Evolutionary conservation across 176 grass and related monocot genomes (phyloP).

Genomic region (Tillandsia fasciculata): DNA sequence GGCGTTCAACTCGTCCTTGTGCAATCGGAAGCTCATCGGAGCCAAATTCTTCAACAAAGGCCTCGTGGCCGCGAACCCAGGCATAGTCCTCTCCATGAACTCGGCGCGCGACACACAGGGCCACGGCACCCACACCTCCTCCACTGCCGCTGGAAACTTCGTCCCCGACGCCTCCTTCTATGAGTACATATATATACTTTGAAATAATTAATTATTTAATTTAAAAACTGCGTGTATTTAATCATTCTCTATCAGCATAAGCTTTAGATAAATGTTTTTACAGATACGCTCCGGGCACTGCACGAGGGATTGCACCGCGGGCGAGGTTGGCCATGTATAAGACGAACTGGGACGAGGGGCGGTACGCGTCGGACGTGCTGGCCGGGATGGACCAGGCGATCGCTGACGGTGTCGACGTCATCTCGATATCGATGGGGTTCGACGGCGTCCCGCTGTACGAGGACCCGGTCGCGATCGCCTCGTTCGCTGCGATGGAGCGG

Average conservation of each 20-base stretch:
- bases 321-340: slow-evolving; percentile 79
- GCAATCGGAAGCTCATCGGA: slow-evolving; percentile 80
- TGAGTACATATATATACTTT: slow-evolving; percentile 17
- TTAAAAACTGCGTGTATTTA: neutral
- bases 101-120: slow-evolving; percentile 57
- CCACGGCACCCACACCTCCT: slow-evolving; percentile 88
- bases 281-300: slow-evolving; percentile 34
- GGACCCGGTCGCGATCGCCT: slow-evolving; percentile 58
- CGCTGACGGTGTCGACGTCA: slow-evolving; percentile 62
- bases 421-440: slow-evolving; percentile 57
- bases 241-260: neutral
- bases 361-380: slow-evolving; percentile 45
- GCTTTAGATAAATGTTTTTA: neutral
- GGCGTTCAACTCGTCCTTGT: slow-evolving; percentile 39
- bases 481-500: slow-evolving; percentile 54
- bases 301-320: slow-evolving; percentile 55
- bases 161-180: slow-evolving; percentile 37
- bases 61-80: slow-evolving; percentile 13
- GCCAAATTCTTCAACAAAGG: slow-evolving; percentile 69
- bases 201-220: neutral
- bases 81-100: slow-evolving; percentile 35
- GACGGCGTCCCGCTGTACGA: slow-evolving; percentile 11
- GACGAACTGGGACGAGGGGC: slow-evolving; percentile 41
- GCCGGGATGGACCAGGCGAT: slow-evolving; percentile 74
- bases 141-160: slow-evolving; percentile 43